Evolutionary conservation across 2,329 filamentous ascomycete species (phyloP).

Genomic region (Neopestalotiopsis sp.): DNA sequence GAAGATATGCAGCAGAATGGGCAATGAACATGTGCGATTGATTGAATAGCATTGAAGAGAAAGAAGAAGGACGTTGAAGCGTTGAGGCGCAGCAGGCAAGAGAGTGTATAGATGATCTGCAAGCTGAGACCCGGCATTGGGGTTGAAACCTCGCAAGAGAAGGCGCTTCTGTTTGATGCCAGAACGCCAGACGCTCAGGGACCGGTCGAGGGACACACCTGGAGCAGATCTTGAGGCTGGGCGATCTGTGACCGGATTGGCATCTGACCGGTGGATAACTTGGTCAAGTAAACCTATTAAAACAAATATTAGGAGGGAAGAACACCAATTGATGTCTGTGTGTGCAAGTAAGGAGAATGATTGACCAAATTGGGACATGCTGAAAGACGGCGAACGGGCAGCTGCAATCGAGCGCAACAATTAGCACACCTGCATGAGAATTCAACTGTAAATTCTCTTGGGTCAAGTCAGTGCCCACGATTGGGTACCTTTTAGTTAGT

Average conservation of each 20-base stretch:
- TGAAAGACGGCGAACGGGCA: no score
- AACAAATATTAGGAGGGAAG: no score
- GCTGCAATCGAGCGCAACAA: not conserved
- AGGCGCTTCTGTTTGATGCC: constrained; percentile 26
- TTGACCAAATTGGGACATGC: no score
- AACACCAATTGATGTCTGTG: no score
- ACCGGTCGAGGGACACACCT: constrained; percentile 17
- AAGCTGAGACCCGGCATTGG: constrained; percentile 46
- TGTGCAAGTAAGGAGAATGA: no score
- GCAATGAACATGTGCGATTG: not conserved
- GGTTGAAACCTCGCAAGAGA: constrained; percentile 45
- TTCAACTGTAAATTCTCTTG: not conserved
- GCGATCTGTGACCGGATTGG: constrained; percentile 39
- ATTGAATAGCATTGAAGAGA: constrained; percentile 1
- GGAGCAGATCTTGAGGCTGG: constrained; percentile 20
- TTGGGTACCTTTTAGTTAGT: constrained; percentile 16
- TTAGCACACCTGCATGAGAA: constrained; percentile 2
- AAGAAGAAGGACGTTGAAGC: constrained; percentile 21
- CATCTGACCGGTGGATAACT: constrained; percentile 32
- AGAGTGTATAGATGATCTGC: constrained; percentile 40
- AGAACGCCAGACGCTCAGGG: constrained; percentile 27
- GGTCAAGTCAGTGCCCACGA: no score
- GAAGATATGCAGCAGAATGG: not conserved
- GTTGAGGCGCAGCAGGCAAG: constrained; percentile 34
- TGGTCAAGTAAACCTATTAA: not conserved